Base-by-base conservation (phyloP, 306 rosid genomes). In the Dryas alaskensis region DNA sequence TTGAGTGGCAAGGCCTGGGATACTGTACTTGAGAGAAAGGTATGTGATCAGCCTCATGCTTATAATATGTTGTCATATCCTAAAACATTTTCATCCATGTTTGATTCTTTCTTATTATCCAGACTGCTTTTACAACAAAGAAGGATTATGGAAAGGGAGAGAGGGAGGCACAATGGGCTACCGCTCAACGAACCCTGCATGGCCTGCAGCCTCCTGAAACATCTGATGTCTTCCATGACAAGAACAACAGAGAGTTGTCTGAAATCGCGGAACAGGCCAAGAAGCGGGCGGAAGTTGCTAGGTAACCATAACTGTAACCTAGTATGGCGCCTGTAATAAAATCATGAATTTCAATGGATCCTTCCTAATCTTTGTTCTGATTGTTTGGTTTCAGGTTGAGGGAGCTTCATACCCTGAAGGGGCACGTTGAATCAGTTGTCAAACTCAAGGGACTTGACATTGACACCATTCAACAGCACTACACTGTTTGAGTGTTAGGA, bases 131-230 rank as follows among this genome's bases (percentile, higher is more conserved):
- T 89, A 85, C 94, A 40, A 44, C 92, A 50, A 90, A 90, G 88
- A 90, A 82, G 63, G 93, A 92, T 67, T 92, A 92, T 66, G 98
- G 98, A 71, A 89, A 46, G 62, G 98, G 89, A 16, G 96, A 87
- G 65, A 83, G 98, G 73, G 98, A 88, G 70, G 98, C 98, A 54
- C 98, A 90, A 77, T 92, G 98, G 98, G 96, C 98, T 10, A 64
- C 88, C 11, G 94, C 96, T 54, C 98, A 92, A 79, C 89, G 98
- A 22, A 89, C 98, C 11, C 78, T 90, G 1, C 98, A 92, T n/a
- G 94, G 98, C 0, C 82, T 92, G 44, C 91, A 89, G 72, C 92
- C 96, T 62, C 93, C 92, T 0, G 90, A 88, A 65, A 44, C 88
- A 1, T 70, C 78, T 0, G 80, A 81, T 4, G 71, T 80, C 52